Base-by-base conservation (phyloP, 805 yeast genomes). In the Candida nonsorbophila region DNA sequence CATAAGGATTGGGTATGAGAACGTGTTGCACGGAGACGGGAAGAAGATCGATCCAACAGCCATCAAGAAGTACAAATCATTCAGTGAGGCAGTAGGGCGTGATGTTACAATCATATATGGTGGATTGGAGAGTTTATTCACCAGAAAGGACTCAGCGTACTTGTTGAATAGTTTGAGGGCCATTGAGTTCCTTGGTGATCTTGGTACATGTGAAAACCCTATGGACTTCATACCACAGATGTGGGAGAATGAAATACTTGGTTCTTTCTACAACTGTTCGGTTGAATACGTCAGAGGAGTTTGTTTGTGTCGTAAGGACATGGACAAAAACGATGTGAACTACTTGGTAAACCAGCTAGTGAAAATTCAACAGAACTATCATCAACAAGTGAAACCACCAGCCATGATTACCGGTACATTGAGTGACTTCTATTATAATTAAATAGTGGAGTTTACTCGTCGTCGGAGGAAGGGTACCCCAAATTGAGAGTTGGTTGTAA, bases 191-290 rank as follows among this genome's bases (percentile, higher is more conserved):
- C 48, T 63, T 33, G 57, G 53, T n/a, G 56, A 54, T 33, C 44
- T 64, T 25, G 68, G 55, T 7, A 59, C 62, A 3, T 58, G 64
- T 41, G 61, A 51, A n/a, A 50, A 59, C 24, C 58, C 65, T 6
- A 28, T 42, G 36, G 48, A 41, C 14, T 42, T 43, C 11, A 55
- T 62, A 8, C 67, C 69, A 2, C 58, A 54, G 16, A 65, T 72
- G 32, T 83, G 87, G 78, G 66, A 65, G 44, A 53, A 45, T 31
- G 74, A 70, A 24, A 71, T 83, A 21, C 59, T 86, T 29, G 62
- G 63, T 8, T 71, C 70, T 22, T 86, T 79, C 60, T 79, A 85
- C 58, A 87, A 85, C 50, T 78, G 88, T 34, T 87, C 94, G 0
- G 57, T 79, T 6, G 79, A 74, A 28, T 72, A 86, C 45, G 67